Evolutionary conservation across 306 rosid genomes (phyloP), one percentile per base, ranked within the genome.

Genomic region (Lathyrus oleraceus): DNA sequence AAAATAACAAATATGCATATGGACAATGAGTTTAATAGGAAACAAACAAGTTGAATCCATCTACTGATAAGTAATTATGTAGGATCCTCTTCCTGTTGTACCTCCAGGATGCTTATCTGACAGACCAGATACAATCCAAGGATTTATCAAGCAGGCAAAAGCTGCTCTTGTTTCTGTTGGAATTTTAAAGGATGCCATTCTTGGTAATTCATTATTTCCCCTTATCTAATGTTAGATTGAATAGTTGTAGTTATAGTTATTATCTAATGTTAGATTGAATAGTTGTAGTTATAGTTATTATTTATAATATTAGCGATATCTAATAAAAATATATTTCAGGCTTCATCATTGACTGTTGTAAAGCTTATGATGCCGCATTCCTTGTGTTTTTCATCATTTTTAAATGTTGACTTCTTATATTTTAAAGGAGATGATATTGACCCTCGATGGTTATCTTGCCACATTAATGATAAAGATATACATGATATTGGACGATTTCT

Each of bases 401-500:
- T 70, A 36, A 78, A 67, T 38, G 54, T 16, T 49, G 32, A 16
- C 53, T 77, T 66, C 8, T 57, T 73, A 36, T 54, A 60, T 81
- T 70, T 78, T 69, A 79, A 79, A 90, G 99, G 76, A 58, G 81
- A 79, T 76, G 92, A 88, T 54, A 83, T 80, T 76, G 90, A 87
- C 74, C 61, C 74, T 53, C 88, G 88, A 66, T 88, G 78, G 83
- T 44, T 76, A 20, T 69, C 81, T 76, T 86, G 95, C 25, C 91
- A 91, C 43, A 91, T 95, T 57, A 71, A 84, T 79, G 99, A 95
- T 74, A 91, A 97, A 13, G 97, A 95, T 74, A 87, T 87, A 90
- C 90, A 91, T 36, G 97, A 95, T 51, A 88, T 95, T 70, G 95
- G 96, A 10, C 91, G 99, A 72, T 95, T 95, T 78, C 95, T 95